Evolutionary conservation across 2,329 filamentous ascomycete genomes (phyloP).

Genomic region (Nemania sp.): DNA sequence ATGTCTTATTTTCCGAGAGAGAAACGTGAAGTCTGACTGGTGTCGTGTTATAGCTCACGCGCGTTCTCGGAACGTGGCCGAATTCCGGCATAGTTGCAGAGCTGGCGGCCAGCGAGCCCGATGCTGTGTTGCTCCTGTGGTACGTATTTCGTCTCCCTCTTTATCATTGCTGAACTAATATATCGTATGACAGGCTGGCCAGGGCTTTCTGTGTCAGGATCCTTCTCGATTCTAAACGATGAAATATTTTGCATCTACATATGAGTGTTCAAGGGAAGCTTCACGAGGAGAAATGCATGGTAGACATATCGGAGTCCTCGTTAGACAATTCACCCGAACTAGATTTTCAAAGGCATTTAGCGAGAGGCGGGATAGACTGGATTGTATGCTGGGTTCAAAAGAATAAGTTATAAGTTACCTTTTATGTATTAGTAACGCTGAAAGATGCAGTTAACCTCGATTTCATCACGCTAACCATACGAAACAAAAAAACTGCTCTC

Average conservation of each 20-base stretch:
- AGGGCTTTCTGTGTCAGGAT: constrained; percentile 14
- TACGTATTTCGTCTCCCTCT: not conserved
- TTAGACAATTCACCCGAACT: no score
- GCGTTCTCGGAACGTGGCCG: constrained; percentile 1
- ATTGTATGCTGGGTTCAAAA: no score
- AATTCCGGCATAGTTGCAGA: constrained; percentile 15
- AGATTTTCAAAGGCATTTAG: no score
- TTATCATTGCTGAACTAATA: not conserved
- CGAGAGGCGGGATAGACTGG: no score
- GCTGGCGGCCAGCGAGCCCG: constrained; percentile 16
- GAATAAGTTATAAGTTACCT: no score
- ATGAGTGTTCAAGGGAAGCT: no score
- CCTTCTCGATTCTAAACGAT: constrained; percentile 6
- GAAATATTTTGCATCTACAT: not conserved
- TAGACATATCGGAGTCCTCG: no score
- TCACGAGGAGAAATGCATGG: no score
- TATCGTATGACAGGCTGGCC: constrained; percentile 5
- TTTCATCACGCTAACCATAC: no score
- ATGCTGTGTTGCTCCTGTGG: constrained; percentile 13
- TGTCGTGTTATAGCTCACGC: not conserved
- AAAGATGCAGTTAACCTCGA: no score
- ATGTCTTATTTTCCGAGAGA: not conserved
- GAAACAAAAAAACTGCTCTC: no score
- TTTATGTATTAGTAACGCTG: no score
- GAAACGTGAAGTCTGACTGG: not conserved